Evolutionary conservation across 345 rosid species (phyloP).

Genomic region (Arabidopsis suecica): DNA sequence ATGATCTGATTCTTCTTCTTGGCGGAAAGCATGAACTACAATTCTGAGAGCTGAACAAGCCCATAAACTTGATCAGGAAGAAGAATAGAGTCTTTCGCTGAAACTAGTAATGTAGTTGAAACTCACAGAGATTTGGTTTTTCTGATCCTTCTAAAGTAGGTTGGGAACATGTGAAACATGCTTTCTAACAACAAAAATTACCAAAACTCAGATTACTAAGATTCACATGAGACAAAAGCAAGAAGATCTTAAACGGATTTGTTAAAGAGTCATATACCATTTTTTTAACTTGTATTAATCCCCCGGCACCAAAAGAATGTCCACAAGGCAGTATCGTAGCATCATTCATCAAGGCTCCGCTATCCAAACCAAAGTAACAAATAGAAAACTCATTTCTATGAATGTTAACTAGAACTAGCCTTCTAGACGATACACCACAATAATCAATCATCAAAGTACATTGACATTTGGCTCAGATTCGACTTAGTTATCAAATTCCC

Average conservation of each 20-base stretch:
- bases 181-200: conserved; percentile 61
- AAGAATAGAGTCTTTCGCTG: not conserved
- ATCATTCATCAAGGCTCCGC: conserved; percentile 87
- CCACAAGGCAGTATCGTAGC: conserved; percentile 94
- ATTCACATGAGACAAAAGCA: conserved; percentile 1
- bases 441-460: not conserved
- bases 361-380: conserved; percentile 44
- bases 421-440: not conserved
- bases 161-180: conserved; percentile 73
- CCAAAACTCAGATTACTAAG: conserved; percentile 35
- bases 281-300: conserved; percentile 64
- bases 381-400: conserved; percentile 18
- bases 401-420: conserved; percentile 19
- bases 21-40: conserved; percentile 80
- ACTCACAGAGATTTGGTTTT: conserved; percentile 86
- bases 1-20: conserved; percentile 67
- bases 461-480: not conserved
- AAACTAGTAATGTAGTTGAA: not conserved
- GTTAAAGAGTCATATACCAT: conserved; percentile 51
- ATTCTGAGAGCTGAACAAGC: conserved; percentile 66
- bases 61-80: conserved; percentile 22
- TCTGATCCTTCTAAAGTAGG: conserved; percentile 69
- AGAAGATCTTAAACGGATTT: not conserved
- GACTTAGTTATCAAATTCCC: not conserved
- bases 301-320: conserved; percentile 85